These are phyloP conservation scores for Phialophora verrucosa DNA, from an alignment of 2,329 filamentous ascomycete species.

Conservation along the genomic window DNA sequence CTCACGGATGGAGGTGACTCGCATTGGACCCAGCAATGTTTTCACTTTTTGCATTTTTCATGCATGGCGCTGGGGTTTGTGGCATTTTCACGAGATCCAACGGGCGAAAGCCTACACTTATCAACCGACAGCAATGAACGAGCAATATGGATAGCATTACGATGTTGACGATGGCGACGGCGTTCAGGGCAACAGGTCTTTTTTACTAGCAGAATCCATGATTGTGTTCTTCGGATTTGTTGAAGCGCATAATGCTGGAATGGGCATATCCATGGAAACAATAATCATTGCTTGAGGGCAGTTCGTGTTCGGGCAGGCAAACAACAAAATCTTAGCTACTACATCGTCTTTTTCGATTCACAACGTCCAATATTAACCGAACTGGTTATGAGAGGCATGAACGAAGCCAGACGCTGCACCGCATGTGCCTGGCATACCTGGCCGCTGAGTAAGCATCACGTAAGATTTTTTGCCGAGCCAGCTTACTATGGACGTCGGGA, in stretches of 20 bases:
- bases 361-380: no score
- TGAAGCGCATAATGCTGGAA: slow-evolving; percentile 7
- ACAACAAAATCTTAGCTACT: background rate
- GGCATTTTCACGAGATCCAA: slow-evolving; percentile 3
- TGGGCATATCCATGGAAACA: background rate
- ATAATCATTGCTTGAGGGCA: background rate
- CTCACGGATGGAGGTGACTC: background rate
- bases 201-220: background rate
- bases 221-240: background rate
- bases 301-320: background rate
- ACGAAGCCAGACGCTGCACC: no score
- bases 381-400: no score
- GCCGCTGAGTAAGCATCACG: no score
- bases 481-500: no score
- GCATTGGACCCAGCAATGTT: background rate
- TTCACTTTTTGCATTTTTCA: background rate
- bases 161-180: background rate
- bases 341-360: background rate
- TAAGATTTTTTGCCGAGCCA: no score
- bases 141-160: background rate
- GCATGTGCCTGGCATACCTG: no score
- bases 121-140: background rate
- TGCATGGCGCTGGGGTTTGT: slow-evolving; percentile 1
- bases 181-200: background rate
- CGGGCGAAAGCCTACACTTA: background rate